Base-by-base conservation (phyloP, 768 basidiomycete species). In the Nevesoporus exiguus region DNA sequence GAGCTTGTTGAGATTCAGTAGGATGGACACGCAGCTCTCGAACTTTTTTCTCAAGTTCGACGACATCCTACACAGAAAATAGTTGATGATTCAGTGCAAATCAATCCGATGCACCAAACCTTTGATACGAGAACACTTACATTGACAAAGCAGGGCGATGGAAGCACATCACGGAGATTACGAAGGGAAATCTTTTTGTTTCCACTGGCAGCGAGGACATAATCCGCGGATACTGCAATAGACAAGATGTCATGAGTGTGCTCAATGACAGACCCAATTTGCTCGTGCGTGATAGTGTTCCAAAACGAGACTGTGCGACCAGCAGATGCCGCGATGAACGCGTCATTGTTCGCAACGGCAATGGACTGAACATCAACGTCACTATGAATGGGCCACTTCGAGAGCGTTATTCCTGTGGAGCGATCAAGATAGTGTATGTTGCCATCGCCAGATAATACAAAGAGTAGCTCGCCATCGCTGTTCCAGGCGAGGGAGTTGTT, bases 401-500 rank as follows among this genome's bases (percentile, higher is more conserved):
- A n/a, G n/a, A n/a, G n/a, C n/a, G n/a, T n/a, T 25, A 19, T 30
- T 9, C 48, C 27, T 1, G 25, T 49, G n/a, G 48, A 21, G 2
- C n/a, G 19, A 8, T 49, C 27, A 13, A 49, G 7, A 40, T 13
- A 19, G 27, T 31, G 6, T 19, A 46, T 22, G 5, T 7, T 5
- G 11, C 45, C 45, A 15, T 46, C 19, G 10, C 7, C 9, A 14
- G 36, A n/a, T 17, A 49, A 8, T n/a, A 17, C 48, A 13, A 49
- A 49, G n/a, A 49, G 48, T 8, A 10, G 48, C 7, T 39, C 40
- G 27, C 37, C 22, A 40, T 49, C 48, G 27, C 5, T 7, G 2
- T n/a, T 36, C 48, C 48, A 49, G 6, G 37, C 48, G 11, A 49
- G 37, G n/a, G 48, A 49, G 19, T 49, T 39, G 37, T 49, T 49